These are phyloP conservation scores for Pinus taeda DNA, from an alignment of 75 land plant species.

Conservation along the genomic window DNA sequence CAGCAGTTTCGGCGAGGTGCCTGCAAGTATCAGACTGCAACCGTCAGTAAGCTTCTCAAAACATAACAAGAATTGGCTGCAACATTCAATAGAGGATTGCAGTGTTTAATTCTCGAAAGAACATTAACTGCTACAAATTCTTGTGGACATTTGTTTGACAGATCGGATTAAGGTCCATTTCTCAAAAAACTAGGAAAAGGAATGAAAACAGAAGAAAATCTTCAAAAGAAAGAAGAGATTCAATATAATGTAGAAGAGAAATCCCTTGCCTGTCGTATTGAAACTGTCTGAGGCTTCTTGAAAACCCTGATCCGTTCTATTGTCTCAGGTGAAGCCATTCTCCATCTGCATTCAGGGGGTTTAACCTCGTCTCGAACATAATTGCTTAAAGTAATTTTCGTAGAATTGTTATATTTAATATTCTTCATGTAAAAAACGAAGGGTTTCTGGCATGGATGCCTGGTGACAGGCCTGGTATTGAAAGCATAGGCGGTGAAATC, in stretches of 20 bases:
- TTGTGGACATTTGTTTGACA: too few relatives aligned
- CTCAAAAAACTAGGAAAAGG: too few relatives aligned
- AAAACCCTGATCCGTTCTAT: conserved; percentile 25
- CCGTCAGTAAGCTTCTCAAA: too few relatives aligned
- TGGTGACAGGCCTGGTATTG: conserved; percentile 58
- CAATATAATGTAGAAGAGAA: neutral
- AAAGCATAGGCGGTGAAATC: conserved; percentile 58
- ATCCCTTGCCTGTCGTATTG: conserved; percentile 21
- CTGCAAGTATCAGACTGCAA: conserved; percentile 19
- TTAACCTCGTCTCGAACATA: conserved; percentile 11
- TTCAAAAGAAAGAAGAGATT: too few relatives aligned
- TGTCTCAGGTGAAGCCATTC: conserved; percentile 33
- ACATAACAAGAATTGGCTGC: too few relatives aligned
- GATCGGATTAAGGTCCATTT: too few relatives aligned
- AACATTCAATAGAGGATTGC: too few relatives aligned
- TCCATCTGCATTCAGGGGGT: conserved; percentile 41
- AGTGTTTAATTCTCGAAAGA: too few relatives aligned
- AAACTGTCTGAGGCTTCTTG: conserved; percentile 24
- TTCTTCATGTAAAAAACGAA: conserved; percentile 38
- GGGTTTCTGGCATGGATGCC: conserved; percentile 56
- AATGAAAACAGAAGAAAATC: too few relatives aligned
- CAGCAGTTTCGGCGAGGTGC: conserved; percentile 71
- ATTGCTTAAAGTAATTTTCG: conserved; percentile 23
- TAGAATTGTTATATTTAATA: conserved; percentile 13
- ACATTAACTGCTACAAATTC: too few relatives aligned